Conservation (phyloP, 192 early-diverging fungal genomes). For the Jimgerdemannia flammicorona region DNA sequence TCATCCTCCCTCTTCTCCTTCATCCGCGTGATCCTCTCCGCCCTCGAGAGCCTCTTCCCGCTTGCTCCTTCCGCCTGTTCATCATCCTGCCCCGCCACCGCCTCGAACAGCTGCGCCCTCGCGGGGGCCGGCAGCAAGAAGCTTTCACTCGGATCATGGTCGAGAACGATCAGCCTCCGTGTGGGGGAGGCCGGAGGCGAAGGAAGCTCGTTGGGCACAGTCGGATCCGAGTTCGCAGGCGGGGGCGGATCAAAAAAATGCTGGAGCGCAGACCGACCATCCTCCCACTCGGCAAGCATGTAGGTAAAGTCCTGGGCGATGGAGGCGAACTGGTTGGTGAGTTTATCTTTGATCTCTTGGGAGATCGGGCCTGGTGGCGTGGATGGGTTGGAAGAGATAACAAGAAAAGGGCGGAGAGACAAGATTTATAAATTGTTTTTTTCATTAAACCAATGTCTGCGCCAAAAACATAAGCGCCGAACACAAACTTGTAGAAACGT, state of each 20-base stretch:
- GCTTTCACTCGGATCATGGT: constrained; percentile 7
- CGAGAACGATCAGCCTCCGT: background rate
- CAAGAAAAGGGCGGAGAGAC: background rate
- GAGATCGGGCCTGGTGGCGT: background rate
- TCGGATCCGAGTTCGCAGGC: background rate
- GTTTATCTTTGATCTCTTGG: constrained; percentile 16
- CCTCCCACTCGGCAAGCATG: constrained; percentile 50
- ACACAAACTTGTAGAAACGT: background rate
- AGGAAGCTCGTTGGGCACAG: background rate
- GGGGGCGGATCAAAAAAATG: constrained; percentile 29
- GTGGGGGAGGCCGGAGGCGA: background rate
- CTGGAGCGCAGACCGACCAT: constrained; percentile 39
- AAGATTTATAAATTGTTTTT: background rate
- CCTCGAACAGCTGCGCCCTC: constrained; percentile 47
- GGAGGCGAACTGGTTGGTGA: constrained; percentile 44
- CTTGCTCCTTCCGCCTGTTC: constrained; percentile 1
- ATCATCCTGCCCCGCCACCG: constrained; percentile 26
- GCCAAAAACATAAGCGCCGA: background rate
- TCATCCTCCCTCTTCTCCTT: constrained; percentile 40
- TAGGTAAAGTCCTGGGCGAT: constrained; percentile 41
- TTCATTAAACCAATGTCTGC: background rate
- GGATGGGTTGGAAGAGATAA: background rate
- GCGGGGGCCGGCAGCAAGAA: constrained; percentile 25
- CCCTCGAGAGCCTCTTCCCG: constrained; percentile 34
- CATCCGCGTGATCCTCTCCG: constrained; percentile 44